Evolutionary conservation across 768 basidiomycete genomes (phyloP), one percentile per base, ranked within the genome.

Genomic region (Boletus coccyginus): DNA sequence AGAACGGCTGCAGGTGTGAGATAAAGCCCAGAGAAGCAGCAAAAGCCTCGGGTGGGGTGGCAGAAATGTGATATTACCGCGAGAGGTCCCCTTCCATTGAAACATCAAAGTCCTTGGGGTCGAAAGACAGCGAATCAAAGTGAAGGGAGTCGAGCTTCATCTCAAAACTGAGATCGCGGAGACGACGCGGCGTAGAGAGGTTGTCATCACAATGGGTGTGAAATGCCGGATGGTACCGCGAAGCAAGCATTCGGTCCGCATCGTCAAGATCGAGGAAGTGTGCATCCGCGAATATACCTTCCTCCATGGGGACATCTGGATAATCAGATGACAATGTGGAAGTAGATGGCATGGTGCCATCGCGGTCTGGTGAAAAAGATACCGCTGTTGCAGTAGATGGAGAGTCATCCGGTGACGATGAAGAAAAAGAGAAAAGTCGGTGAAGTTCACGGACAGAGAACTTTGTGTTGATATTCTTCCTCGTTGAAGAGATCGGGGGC

Each of bases 101-200:
- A 32, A 72, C 38, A 51, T 69, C 57, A 66, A 87, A 86, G 40
- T 75, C 76, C 59, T 85, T 81, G 27, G 78, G 77, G 66, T 90
- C 85, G 53, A 90, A 86, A 51, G 84, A 86, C 44, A 90, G 61
- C 1, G 80, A 76, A 60, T 90, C 88, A 66, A 90, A 90, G 66
- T 87, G 86, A 52, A 90, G 74, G 33, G 88, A 88, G 64, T 88
- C 85, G 14, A 90, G 81, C 38, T 72, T 75, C 85, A 87, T 83
- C 74, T 90, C 85, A 48, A 85, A 71, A 58, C 78, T 80, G 58
- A 72, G 57, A 49, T 86, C 80, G 35, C 64, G 70, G 38, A 67
- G 64, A 39, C 50, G 69, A 47, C 39, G 48, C 17, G 52, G 48
- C 11, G 50, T 33, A 32, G 51, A 49, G 1, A 58, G 11, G 17